These are phyloP conservation scores for Rubia balearica DNA, from an alignment of 305 asterid species.

Conservation along the genomic window DNA sequence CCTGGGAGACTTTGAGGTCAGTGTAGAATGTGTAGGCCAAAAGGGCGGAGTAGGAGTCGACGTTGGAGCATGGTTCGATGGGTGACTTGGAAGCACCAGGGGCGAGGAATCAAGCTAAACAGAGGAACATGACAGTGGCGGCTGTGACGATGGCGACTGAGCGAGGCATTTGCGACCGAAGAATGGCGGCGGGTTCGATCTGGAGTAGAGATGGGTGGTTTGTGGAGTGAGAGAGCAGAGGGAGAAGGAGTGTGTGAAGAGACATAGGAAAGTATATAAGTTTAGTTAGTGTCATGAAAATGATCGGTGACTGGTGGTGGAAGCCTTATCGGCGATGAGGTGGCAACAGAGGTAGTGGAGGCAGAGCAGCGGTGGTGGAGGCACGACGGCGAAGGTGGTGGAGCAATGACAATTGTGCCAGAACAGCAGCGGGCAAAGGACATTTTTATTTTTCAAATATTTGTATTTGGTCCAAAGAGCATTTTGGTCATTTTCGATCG, in stretches of 20 bases:
- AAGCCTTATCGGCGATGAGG: too few species aligned
- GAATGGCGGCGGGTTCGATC: background rate
- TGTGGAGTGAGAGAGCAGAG: background rate
- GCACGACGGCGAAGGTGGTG: too few species aligned
- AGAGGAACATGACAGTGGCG: constrained; percentile 1
- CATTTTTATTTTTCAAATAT: too few species aligned
- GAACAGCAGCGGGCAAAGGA: too few species aligned
- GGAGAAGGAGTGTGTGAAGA: background rate
- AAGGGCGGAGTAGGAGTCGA: constrained; percentile 66
- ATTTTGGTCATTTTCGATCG: too few species aligned
- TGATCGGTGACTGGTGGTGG: too few species aligned
- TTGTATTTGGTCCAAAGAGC: too few species aligned
- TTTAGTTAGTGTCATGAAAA: too few species aligned
- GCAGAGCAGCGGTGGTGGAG: too few species aligned
- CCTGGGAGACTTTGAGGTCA: constrained; percentile 88
- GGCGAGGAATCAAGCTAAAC: constrained; percentile 18
- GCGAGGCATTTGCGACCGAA: constrained; percentile 8
- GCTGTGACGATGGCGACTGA: background rate
- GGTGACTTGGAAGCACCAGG: constrained; percentile 61
- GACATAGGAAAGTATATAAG: constrained; percentile 13
- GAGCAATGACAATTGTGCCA: too few species aligned
- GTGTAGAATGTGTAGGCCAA: constrained; percentile 91
- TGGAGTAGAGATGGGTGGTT: too few species aligned
- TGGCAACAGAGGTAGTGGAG: too few species aligned
- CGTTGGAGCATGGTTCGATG: constrained; percentile 85